Percentiles rank a stretch among this genome's conserved stretches.
These are phyloP conservation scores for Cinnamomum chago DNA, from an alignment of 164 flowering plant species.

Conservation along the genomic window DNA sequence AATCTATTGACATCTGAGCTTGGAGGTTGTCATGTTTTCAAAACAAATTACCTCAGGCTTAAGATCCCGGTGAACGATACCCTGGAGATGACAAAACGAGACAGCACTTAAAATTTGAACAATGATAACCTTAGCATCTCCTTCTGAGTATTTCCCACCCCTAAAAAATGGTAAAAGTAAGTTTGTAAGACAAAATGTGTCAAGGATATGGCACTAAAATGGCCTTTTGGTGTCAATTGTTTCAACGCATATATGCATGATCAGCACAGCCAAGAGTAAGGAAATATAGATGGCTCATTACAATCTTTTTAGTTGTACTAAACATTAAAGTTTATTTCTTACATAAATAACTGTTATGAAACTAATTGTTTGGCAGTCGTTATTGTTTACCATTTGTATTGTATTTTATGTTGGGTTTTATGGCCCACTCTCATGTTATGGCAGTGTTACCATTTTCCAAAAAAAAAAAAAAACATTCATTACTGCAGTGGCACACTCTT, in stretches of 20 bases:
- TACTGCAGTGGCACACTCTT: no score
- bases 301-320: no score
- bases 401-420: background rate
- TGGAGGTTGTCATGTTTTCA: background rate
- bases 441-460: no score
- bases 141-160: constrained; percentile 95
- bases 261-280: background rate
- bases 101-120: constrained; percentile 73
- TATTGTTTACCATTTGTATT: no score
- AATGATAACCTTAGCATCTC: constrained; percentile 85
- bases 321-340: no score
- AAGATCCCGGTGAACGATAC: constrained; percentile 94
- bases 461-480: no score
- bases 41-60: constrained; percentile 79
- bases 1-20: background rate
- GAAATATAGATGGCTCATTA: no score
- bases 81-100: constrained; percentile 85
- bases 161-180: constrained; percentile 23
- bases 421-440: no score
- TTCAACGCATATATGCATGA: background rate
- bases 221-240: background rate
- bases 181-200: background rate
- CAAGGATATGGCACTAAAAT: background rate
- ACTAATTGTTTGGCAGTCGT: background rate
- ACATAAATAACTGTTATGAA: no score